phyloP scores from a whole-genome alignment of 345 rosid species.

The Eucalyptus marginata region DNA sequence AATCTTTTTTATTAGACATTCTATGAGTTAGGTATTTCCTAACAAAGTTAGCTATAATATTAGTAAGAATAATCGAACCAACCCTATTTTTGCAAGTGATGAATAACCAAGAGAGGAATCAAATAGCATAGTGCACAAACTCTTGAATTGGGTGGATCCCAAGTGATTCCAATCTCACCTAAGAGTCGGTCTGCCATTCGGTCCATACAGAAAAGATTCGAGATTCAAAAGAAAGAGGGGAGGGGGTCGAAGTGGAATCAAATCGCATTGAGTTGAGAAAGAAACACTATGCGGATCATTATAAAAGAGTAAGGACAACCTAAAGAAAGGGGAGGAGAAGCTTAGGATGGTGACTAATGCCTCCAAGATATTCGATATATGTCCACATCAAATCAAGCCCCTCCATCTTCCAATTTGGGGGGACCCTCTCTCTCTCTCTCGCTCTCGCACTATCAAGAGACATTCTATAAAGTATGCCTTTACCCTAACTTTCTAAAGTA shows the following conservation, averaged over 20 bases:
- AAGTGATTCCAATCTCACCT: background rate
- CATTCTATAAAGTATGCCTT: background rate
- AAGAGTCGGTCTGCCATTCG: background rate
- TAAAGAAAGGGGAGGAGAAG: background rate
- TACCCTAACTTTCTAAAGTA: background rate
- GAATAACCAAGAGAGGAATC: background rate
- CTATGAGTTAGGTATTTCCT: background rate
- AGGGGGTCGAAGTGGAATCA: background rate
- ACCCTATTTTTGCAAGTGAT: background rate
- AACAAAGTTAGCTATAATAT: background rate
- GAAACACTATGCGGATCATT: background rate
- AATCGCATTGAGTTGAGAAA: background rate
- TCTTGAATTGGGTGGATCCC: background rate
- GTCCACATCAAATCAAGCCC: background rate
- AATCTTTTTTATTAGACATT: background rate
- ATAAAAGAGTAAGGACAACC: background rate
- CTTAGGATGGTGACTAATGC: background rate
- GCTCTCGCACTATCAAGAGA: background rate
- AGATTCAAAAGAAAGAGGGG: background rate
- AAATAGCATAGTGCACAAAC: background rate
- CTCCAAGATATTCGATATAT: background rate
- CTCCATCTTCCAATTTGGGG: background rate
- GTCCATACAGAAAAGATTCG: background rate
- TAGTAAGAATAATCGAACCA: rapidly evolving
- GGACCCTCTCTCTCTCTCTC: background rate